Percentiles rank a stretch among this genome's conserved stretches.
These are phyloP conservation scores for Lantana camara DNA, from an alignment of 257 asterid genomes.

Conservation along the genomic window DNA sequence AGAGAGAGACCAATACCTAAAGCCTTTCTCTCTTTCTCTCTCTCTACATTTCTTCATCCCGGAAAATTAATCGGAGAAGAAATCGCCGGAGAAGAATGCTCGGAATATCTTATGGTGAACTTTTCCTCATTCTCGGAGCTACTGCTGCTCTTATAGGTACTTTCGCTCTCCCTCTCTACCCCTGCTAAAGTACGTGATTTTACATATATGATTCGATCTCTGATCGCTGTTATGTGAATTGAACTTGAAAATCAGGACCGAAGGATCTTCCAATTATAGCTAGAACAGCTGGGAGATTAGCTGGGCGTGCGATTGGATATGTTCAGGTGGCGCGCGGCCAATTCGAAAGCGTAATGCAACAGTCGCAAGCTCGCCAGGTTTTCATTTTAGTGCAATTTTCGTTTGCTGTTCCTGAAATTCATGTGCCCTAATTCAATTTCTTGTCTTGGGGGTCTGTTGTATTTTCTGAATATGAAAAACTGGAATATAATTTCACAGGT, in stretches of 20 bases:
- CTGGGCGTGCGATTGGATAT: conserved; percentile 85
- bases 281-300: conserved; percentile 78
- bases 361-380: conserved; percentile 89
- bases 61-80: conserved; percentile 4
- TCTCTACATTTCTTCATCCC: background rate
- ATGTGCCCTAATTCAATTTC: conserved; percentile 7
- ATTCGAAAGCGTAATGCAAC: conserved; percentile 80
- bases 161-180: background rate
- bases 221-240: background rate
- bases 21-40: background rate
- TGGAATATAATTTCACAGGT: conserved; percentile 47
- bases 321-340: conserved; percentile 91
- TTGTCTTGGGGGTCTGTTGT: background rate
- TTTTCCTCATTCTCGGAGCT: conserved; percentile 80
- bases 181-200: background rate
- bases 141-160: conserved; percentile 80
- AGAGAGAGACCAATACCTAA: background rate
- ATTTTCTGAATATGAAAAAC: conserved; percentile 12
- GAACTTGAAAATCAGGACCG: conserved; percentile 52
- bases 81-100: conserved; percentile 50
- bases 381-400: background rate
- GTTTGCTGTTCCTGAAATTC: background rate
- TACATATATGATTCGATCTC: background rate
- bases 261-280: conserved; percentile 81
- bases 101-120: conserved; percentile 81